Evolutionary conservation across 495 filamentous ascomycete species (phyloP).

Genomic region (Extremus antarcticus): DNA sequence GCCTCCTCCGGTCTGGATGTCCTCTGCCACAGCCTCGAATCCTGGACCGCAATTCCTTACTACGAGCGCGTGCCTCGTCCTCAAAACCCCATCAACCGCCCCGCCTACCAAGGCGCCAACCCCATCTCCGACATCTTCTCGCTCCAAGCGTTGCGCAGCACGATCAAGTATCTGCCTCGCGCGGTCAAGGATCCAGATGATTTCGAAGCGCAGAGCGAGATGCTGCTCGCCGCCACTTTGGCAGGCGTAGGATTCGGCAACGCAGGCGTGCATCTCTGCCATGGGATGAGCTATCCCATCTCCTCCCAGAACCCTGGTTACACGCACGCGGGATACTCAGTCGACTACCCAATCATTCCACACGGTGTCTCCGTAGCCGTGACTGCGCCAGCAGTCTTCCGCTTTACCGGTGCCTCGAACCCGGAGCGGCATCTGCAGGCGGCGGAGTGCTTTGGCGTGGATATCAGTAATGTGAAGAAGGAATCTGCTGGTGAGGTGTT

Average conservation of each 20-base stretch:
- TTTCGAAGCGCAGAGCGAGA: conserved; percentile 79
- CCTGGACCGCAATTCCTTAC: conserved; percentile 94
- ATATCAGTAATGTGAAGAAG: conserved; percentile 70
- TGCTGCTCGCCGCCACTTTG: conserved; percentile 88
- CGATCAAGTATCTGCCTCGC: conserved; percentile 82
- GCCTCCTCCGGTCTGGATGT: conserved; percentile 86
- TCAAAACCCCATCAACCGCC: conserved; percentile 77
- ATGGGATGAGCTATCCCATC: conserved; percentile 95
- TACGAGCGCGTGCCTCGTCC: conserved; percentile 73
- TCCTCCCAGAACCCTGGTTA: conserved; percentile 88
- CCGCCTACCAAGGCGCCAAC: conserved; percentile 94
- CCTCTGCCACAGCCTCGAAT: conserved; percentile 85
- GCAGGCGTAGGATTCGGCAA: conserved; percentile 96
- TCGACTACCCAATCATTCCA: conserved; percentile 69
- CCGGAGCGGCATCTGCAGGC: conserved; percentile 83
- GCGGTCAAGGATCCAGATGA: conserved; percentile 81
- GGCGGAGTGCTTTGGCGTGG: conserved; percentile 83
- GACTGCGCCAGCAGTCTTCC: conserved; percentile 87
- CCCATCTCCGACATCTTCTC: conserved; percentile 96
- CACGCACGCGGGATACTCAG: conserved; percentile 70
- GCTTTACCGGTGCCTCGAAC: conserved; percentile 80
- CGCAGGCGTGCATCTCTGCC: conserved; percentile 92
- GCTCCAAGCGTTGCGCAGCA: conserved; percentile 64
- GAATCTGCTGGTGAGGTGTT: conserved; percentile 83
- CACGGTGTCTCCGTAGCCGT: conserved; percentile 95